Base-by-base conservation (phyloP, 768 basidiomycete genomes). In the Lanmaoa rubissima region DNA sequence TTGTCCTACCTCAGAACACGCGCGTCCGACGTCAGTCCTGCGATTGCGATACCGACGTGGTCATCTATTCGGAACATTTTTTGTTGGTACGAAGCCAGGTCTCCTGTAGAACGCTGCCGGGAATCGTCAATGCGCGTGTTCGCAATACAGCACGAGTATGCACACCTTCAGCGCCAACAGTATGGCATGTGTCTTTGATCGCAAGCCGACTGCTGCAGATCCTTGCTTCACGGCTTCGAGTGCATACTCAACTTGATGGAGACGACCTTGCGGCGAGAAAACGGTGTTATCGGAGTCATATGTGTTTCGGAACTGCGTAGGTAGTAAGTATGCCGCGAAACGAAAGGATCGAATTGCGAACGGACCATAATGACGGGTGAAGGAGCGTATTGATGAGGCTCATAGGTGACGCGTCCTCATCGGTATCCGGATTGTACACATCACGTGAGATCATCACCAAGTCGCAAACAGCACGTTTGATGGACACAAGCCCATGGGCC, bases 21-120 rank as follows among this genome's bases (percentile, higher is more conserved):
- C 43, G 97, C 97, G 78, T 99, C 97, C 45, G 92, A 94, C 10
- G 97, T 99, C 60, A 99, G 78, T n/a, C 97, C 97, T 49, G 97
- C 97, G 71, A 99, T 98, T 48, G 95, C 96, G 67, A 99, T 94
- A n/a, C 97, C 97, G 64, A 97, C 87, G 76, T 99, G 97, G 74
- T 98, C 94, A 69, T 99, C 97, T 86, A 99, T 96, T 68, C 94
- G 83, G 74, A 96, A 97, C 88, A 98, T 91, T 82, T 99, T 98
- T 78, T 98, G 95, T 72, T 99, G 97, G 80, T 98, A 98, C n/a
- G 92, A 93, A 16, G 97, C 95, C 51, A 99, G 82, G 73, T 98
- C 96, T 58, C 97, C 97, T 14, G 94, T 95, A 31, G 97, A 98
- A 73, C 96, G 85, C 97, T 99, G 48, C n/a, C 43, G 16, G 41